Base-by-base conservation (phyloP, 352 stramenopile species). In the Phytophthora europaea region DNA sequence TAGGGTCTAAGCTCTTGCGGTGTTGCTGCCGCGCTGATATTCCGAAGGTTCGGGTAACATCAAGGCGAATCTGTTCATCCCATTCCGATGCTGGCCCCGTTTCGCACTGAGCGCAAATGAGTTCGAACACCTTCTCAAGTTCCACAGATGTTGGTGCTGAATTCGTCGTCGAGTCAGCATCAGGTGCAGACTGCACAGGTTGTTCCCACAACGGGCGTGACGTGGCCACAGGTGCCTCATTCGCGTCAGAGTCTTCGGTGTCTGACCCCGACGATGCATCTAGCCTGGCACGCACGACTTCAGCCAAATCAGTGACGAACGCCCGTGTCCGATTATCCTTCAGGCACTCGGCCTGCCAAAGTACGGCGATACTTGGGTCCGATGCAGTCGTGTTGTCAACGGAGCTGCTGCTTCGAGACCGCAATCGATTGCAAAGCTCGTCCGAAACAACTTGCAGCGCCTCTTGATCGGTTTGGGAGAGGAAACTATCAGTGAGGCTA, bases 21-120 rank as follows among this genome's bases (percentile, higher is more conserved):
- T 62, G 72, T 31, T 75, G 81, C 5, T 85, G 83, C 34, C 89
- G 58, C 3, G 83, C 81, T 40, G 88, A 91, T 23, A 85, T 71
- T 2, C 88, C 88, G 62, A 93, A 94, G 31, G 85, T 93, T 6
- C 88, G 78, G 43, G 81, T 70, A n/a, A 93, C 84, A 60, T 94
- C 88, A 18, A 81, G 67, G 22, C 77, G 71, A 55, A 94, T 94
- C 74, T 93, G 88, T 62, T 87, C 76, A 33, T 94, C 88, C 45
- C 85, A 76, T n/a, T 72, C 61, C 13, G 70, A 65, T 13, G 56
- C 53, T 33, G 58, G 54, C 0, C 71, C 55, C 3, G 50, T 67
- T 20, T 83, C 75, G 50, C 85, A 93, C 6, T 77, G 79, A 1
- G 70, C 67, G 22, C 81, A 71, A 22, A 92, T 85, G 33, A 92